phyloP scores from a whole-genome alignment of 2,329 filamentous ascomycete genomes.

The Penicillium sp. region DNA sequence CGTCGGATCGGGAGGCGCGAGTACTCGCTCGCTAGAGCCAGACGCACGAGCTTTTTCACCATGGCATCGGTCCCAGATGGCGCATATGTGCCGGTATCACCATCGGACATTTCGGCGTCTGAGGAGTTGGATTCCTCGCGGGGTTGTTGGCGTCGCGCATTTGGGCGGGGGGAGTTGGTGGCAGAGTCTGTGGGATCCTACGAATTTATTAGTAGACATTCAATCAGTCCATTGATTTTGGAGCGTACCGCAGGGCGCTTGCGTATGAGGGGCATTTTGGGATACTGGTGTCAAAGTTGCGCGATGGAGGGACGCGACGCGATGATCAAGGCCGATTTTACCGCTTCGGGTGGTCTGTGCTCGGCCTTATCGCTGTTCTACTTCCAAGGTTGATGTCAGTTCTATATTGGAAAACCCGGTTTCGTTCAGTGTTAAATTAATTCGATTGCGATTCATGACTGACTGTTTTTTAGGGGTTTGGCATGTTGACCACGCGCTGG shows the following conservation, averaged over 20 bases:
- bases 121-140: background rate
- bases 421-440: no score
- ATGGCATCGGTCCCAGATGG: constrained; percentile 38
- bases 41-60: constrained; percentile 57
- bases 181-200: background rate
- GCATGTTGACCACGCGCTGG: no score
- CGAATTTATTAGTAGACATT: background rate
- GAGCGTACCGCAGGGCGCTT: constrained; percentile 28
- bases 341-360: constrained; percentile 22
- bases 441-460: no score
- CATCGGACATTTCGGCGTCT: constrained; percentile 8
- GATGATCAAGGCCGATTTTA: constrained; percentile 17
- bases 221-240: background rate
- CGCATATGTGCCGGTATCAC: constrained; percentile 17
- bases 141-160: constrained; percentile 4
- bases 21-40: constrained; percentile 57
- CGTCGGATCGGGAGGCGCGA: constrained; percentile 53
- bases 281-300: background rate
- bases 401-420: no score
- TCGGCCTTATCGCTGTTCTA: constrained; percentile 16
- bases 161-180: background rate
- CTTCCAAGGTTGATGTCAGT: no score
- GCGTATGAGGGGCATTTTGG: constrained; percentile 25
- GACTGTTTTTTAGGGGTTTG: no score
- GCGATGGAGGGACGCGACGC: constrained; percentile 18